These are phyloP conservation scores for Arabidopsis arenosa DNA, from an alignment of 345 rosid genomes.

Conservation along the genomic window DNA sequence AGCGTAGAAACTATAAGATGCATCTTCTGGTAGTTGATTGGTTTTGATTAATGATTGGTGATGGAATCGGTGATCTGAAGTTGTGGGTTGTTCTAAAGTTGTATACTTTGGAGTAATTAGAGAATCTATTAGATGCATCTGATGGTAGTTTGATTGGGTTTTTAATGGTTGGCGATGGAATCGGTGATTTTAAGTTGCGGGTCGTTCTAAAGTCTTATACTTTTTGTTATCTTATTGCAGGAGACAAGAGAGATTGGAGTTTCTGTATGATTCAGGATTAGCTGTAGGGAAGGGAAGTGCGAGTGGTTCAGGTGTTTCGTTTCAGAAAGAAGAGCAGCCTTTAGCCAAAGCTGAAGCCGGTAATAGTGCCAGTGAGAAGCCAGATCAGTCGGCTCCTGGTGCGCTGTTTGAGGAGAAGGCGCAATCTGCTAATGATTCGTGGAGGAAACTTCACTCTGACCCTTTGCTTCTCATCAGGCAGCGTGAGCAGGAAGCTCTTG, in stretches of 20 bases:
- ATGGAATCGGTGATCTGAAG: background rate
- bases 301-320: slow-evolving; percentile 59
- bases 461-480: slow-evolving; percentile 92
- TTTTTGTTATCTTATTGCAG: slow-evolving; percentile 46
- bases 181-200: background rate
- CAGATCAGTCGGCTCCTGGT: slow-evolving; percentile 64
- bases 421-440: slow-evolving; percentile 77
- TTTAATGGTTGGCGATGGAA: too few species aligned
- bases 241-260: slow-evolving; percentile 95
- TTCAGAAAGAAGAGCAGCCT: slow-evolving; percentile 72
- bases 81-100: slow-evolving; percentile 23
- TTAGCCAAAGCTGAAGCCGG: slow-evolving; percentile 43
- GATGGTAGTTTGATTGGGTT: slow-evolving; percentile 2
- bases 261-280: slow-evolving; percentile 89
- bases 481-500: slow-evolving; percentile 94
- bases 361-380: slow-evolving; percentile 43
- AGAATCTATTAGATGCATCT: background rate
- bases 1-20: background rate
- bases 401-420: slow-evolving; percentile 92
- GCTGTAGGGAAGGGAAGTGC: slow-evolving; percentile 76
- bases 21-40: slow-evolving; percentile 3
- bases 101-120: background rate
- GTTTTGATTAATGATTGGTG: background rate
- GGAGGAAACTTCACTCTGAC: slow-evolving; percentile 95
- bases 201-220: slow-evolving; percentile 12